Percentiles rank a stretch among this genome's conserved stretches.
These are phyloP conservation scores for Jackrogersella minutella DNA, from an alignment of 495 filamentous ascomycete genomes.

Conservation along the genomic window DNA sequence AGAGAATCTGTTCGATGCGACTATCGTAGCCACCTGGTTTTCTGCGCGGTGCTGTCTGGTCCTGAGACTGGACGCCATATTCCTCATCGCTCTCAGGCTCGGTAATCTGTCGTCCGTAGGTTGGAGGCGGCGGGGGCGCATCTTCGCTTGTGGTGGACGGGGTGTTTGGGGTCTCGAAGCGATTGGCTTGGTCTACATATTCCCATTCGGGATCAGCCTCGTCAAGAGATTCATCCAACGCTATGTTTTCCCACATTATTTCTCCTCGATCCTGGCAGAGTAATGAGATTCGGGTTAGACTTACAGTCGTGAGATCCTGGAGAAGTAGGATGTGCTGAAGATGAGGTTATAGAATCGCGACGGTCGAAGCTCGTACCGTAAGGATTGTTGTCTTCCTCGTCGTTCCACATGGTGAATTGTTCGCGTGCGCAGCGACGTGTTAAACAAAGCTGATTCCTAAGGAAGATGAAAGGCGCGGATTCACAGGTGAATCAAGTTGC, in stretches of 20 bases:
- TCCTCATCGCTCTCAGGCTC: slow-evolving; percentile 53
- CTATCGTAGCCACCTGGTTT: slow-evolving; percentile 92
- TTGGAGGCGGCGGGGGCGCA: slow-evolving; percentile 39
- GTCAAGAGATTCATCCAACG: slow-evolving; percentile 42
- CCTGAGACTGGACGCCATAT: slow-evolving; percentile 68
- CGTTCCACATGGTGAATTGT: slow-evolving; percentile 73
- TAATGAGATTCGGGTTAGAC: slow-evolving; percentile 23
- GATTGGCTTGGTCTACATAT: slow-evolving; percentile 50
- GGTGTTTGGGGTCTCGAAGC: slow-evolving; percentile 52
- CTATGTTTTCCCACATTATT: slow-evolving; percentile 49
- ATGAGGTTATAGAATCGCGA: slow-evolving; percentile 78
- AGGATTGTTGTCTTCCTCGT: slow-evolving; percentile 90
- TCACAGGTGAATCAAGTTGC: slow-evolving; percentile 10
- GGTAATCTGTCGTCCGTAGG: slow-evolving; percentile 42
- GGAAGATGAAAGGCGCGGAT: neutral
- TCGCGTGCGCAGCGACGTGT: slow-evolving; percentile 4
- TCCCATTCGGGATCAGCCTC: slow-evolving; percentile 57
- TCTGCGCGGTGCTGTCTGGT: slow-evolving; percentile 58
- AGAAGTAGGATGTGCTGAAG: slow-evolving; percentile 71
- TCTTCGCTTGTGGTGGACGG: slow-evolving; percentile 57
- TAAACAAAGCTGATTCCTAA: slow-evolving; percentile 29
- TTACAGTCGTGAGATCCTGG: slow-evolving; percentile 62
- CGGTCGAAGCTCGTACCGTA: slow-evolving; percentile 87
- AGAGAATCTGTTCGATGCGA: slow-evolving; percentile 93
- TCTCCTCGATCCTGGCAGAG: slow-evolving; percentile 16